Evolutionary conservation across 257 asterid genomes (phyloP), one percentile per base, ranked within the genome.

Genomic region (Rubia yunnanensis): DNA sequence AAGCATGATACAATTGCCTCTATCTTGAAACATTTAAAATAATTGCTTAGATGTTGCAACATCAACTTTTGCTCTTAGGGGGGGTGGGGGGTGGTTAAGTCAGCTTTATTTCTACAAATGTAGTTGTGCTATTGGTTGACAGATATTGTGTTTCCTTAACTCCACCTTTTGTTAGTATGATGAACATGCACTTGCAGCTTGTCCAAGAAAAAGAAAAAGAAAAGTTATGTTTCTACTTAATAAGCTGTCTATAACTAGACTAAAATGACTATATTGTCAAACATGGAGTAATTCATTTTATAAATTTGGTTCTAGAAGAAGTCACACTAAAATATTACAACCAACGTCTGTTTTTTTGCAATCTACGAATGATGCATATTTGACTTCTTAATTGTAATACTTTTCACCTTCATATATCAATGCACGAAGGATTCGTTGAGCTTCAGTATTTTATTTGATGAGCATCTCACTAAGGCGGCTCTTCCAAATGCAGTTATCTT

Each of bases 401-500:
- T 24, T 28, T 0, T 32, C 41, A 30, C 39, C 11, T 2, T 6
- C 39, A 39, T 38, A 38, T 38, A 20, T 18, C 26, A 50, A 56
- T 24, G 14, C 8, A 36, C 14, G 17, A 20, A 54, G 46, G 24
- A 35, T n/a, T 53, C 3, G 8, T 1, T 7, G 27, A 18, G 26
- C 10, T 4, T 57, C 3, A 11, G 6, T 67, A 30, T 39, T 39
- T 15, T 2, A 15, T 56, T 38, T 30, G 57, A 67, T 41, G 14
- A 67, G 28, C 30, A 55, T 22, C 23, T 44, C 31, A 41, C 65
- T 41, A 7, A 54, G 48, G 17, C 24, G 49, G 59, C 39, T 31
- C 55, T 73, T 67, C 72, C 64, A 65, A 48, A 20, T 80, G 80
- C 89, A 91, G 98, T 91, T 68, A 91, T 91, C 74, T 67, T 91